These are phyloP conservation scores for Eucalyptus rudis DNA, from an alignment of 345 rosid species.

Conservation along the genomic window DNA sequence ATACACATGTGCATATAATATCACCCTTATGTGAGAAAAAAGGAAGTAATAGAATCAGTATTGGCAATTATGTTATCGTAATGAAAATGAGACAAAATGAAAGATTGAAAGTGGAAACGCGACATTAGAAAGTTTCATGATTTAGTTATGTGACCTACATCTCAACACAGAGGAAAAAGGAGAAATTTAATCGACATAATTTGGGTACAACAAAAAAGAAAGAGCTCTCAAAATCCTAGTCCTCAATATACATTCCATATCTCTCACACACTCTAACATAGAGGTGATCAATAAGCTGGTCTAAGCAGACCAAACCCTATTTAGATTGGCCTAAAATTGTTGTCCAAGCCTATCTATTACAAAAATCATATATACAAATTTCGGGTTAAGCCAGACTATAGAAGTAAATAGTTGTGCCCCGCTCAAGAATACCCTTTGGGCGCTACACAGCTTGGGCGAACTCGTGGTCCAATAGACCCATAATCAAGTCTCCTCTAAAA, in stretches of 20 bases:
- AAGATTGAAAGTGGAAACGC: neutral
- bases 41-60: neutral
- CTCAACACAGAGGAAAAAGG: neutral
- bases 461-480: neutral
- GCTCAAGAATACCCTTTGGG: neutral
- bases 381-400: neutral
- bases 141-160: neutral
- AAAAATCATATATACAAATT: neutral
- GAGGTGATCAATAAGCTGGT: neutral
- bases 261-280: neutral
- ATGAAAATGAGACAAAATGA: neutral
- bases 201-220: neutral
- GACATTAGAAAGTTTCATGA: neutral
- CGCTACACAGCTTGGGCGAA: rapidly evolving
- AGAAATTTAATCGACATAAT: neutral
- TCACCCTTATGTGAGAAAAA: neutral
- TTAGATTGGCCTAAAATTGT: neutral
- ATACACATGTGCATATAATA: neutral
- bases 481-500: neutral
- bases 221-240: neutral
- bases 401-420: neutral
- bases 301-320: neutral
- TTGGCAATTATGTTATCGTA: neutral
- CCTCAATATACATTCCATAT: neutral
- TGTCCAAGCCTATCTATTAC: neutral